Evolutionary conservation across 73 alveolate species (phyloP).

Genomic region (Uronychia setigera): DNA sequence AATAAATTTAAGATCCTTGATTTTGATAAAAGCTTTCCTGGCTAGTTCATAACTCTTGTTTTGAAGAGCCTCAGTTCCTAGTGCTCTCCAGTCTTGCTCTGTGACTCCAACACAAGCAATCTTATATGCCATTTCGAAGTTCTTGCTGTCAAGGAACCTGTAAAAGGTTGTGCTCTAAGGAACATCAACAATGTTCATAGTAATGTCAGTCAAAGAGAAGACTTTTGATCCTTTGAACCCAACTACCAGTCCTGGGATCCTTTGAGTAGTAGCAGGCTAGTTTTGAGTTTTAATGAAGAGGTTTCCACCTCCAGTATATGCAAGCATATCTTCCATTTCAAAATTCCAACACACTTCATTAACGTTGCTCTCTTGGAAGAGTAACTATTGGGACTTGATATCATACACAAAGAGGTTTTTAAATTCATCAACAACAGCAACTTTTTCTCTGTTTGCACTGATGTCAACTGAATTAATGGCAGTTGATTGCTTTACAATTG

Average conservation of each 20-base stretch:
- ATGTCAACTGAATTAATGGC: conserved; percentile 89
- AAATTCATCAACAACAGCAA: conserved; percentile 94
- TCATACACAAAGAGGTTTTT: conserved; percentile 92
- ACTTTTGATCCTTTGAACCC: conserved; percentile 98
- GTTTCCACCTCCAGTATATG: conserved; percentile 74
- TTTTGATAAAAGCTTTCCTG: conserved; percentile 86
- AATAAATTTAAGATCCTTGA: conserved; percentile 89
- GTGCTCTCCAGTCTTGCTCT: conserved; percentile 96
- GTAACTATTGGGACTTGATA: conserved; percentile 79
- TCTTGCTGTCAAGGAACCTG: conserved; percentile 92
- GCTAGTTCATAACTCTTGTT: conserved; percentile 88
- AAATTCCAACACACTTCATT: conserved; percentile 95
- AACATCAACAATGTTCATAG: conserved; percentile 93
- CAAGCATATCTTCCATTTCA: conserved; percentile 95
- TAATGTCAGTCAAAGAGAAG: conserved; percentile 82
- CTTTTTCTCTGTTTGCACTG: conserved; percentile 78
- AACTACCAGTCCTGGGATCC: conserved; percentile 94
- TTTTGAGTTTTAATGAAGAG: conserved; percentile 66
- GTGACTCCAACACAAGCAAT: conserved; percentile 99
- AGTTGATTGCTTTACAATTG: conserved; percentile 89
- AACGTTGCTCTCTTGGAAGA: conserved; percentile 91
- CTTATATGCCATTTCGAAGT: conserved; percentile 86
- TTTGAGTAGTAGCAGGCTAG: conserved; percentile 85
- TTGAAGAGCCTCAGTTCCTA: conserved; percentile 93
- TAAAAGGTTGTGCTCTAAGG: conserved; percentile 93